Base-by-base conservation (phyloP, 73 alveolate genomes). In the Blepharisma stoltei region DNA sequence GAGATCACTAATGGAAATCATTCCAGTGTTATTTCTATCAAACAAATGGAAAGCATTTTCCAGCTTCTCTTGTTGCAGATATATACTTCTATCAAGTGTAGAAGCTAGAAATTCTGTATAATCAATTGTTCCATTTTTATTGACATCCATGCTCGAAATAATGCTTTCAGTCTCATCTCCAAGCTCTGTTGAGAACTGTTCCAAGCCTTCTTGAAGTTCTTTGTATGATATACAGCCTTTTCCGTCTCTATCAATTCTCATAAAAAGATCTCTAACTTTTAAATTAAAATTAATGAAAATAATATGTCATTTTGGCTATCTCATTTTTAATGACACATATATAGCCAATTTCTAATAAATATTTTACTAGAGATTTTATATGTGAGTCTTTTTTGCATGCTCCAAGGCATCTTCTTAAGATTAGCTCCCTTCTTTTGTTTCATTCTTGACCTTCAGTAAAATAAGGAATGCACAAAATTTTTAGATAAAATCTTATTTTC, bases 41-140 rank as follows among this genome's bases (percentile, higher is more conserved):
- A 85, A 85, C 69, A 52, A 55, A 14, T 85, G 80, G 86, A 89
- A 89, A 73, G 90, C 81, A 11, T 88, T 79, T 81, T 85, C 54
- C 49, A 89, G 80, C 77, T 86, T 71, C 69, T 89, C 95, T 70
- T 81, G 85, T 11, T 83, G 73, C 45, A 89, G 69, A 77, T 85
- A 86, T 7, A 81, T 78, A 25, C 84, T 78, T 69, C 83, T 80
- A 67, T 86, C 95, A 53, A 89, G 50, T 11, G 86, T 67, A 4
- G 95, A 89, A 21, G 95, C 95, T 21, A 86, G 44, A 78, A 89
- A 89, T 81, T 89, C 95, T 65, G 87, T 89, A 77, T 83, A 89
- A 71, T 86, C 89, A 44, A 86, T 86, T 73, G 67, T 82, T 75
- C 85, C 86, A 50, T 78, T 70, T 60, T 83, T 70, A 79, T 83